Evolutionary conservation across 1,139 yeast species (phyloP), one percentile per base, ranked within the genome.

Genomic region (Yamadazyma kanchanaburiensis): DNA sequence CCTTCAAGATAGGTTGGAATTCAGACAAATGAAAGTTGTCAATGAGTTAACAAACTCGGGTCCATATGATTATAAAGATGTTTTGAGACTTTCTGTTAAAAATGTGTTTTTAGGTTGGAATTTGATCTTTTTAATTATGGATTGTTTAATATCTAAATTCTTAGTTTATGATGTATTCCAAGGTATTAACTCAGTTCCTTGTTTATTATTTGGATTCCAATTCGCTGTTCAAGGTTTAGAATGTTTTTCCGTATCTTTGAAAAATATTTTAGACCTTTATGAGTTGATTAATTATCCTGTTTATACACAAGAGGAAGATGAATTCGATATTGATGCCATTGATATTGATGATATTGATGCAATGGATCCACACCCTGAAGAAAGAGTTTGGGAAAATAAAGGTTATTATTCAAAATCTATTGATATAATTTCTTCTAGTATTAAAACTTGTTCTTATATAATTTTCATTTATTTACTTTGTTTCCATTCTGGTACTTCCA

Each of bases 181-280:
- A 39, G 74, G 73, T 26, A 63, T 46, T 54, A 76, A 52, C 58
- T 74, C 52, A 49, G 74, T 55, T 49, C 78, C 61, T 2, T 65
- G 80, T 67, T 46, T 71, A 54, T 60, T 75, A 20, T 80, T 85
- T 55, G 91, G 91, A 0, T 80, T 86, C 51, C 94, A 85, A 45
- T 82, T 82, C 52, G 80, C 85, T 4, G 60, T 84, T 30, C 65
- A 81, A 37, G 73, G 77, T 11, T 66, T 82, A 16, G 82, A 79
- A 30, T 54, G 78, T 13, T 43, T 75, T 13, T 61, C 75, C 6
- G 60, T 69, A 28, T 56, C 64, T 12, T 60, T 70, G 24, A 77
- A 79, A 46, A 64, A 74, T 33, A 36, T 61, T 2, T 55, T 86
- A 37, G 78, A 79, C 42, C 52, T 77, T 18, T 65, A 70, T 41